These are phyloP conservation scores for Phytophthora melonis DNA, from an alignment of 352 stramenopile genomes.

Conservation along the genomic window DNA sequence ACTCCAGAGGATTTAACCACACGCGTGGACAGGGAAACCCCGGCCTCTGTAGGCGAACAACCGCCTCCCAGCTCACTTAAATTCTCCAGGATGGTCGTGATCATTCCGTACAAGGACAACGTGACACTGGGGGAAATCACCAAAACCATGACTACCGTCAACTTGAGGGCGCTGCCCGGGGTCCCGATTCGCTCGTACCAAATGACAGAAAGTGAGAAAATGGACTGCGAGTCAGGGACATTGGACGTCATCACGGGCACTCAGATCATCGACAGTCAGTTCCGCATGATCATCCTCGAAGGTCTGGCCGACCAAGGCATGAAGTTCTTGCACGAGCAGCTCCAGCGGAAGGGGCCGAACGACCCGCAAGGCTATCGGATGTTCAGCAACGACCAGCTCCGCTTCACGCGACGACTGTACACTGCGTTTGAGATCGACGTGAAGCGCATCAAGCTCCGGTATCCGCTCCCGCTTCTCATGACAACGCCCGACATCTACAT, in stretches of 20 bases:
- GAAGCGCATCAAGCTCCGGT: constrained; percentile 91
- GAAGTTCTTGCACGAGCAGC: constrained; percentile 44
- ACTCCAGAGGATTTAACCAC: neutral
- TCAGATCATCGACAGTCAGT: constrained; percentile 88
- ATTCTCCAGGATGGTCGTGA: constrained; percentile 84
- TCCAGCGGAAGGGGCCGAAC: constrained; percentile 49
- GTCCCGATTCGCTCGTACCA: constrained; percentile 85
- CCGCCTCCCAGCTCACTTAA: constrained; percentile 14
- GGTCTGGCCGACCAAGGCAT: constrained; percentile 76
- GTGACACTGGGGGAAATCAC: constrained; percentile 58
- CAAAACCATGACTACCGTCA: constrained; percentile 71
- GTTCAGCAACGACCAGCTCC: constrained; percentile 74
- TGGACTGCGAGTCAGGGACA: constrained; percentile 55
- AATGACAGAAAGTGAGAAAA: constrained; percentile 65
- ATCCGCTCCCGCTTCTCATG: constrained; percentile 75
- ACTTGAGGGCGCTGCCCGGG: constrained; percentile 56
- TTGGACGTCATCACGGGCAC: constrained; percentile 90
- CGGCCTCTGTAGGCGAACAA: neutral
- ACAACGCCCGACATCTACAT: constrained; percentile 91
- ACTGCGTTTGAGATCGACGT: constrained; percentile 88
- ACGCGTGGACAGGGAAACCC: neutral
- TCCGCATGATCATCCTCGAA: constrained; percentile 90
- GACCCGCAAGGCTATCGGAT: constrained; percentile 59
- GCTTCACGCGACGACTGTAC: constrained; percentile 87
- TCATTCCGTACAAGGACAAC: constrained; percentile 87